These are phyloP conservation scores for Prunus padus DNA, from an alignment of 306 rosid species.

Conservation along the genomic window DNA sequence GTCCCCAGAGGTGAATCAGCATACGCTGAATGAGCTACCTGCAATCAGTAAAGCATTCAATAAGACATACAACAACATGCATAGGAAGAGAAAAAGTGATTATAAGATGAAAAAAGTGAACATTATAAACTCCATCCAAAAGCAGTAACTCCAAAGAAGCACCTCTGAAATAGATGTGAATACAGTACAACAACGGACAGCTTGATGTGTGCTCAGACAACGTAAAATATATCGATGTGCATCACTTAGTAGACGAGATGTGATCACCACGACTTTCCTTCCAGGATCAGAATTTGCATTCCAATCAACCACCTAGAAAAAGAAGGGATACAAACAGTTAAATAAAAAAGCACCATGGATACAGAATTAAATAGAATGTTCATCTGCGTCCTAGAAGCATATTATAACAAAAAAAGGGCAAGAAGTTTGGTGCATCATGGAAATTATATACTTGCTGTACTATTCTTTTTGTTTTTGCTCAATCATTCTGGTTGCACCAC, in stretches of 20 bases:
- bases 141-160: conserved; percentile 30
- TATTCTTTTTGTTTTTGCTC: too few species aligned
- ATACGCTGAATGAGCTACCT: conserved; percentile 73
- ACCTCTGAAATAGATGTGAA: conserved; percentile 91
- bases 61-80: conserved; percentile 2
- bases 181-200: conserved; percentile 57
- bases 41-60: conserved; percentile 33
- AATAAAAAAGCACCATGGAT: background rate
- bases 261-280: conserved; percentile 59
- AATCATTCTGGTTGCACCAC: too few species aligned
- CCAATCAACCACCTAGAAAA: conserved; percentile 71
- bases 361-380: background rate
- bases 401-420: background rate
- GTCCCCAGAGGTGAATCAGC: conserved; percentile 96
- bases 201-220: conserved; percentile 75
- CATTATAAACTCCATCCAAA: conserved; percentile 3
- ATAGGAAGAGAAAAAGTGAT: conserved; percentile 1
- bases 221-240: conserved; percentile 92
- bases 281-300: conserved; percentile 49
- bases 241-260: conserved; percentile 75
- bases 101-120: background rate
- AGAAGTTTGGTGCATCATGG: background rate
- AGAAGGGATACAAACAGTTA: conserved; percentile 21
- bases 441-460: too few species aligned
- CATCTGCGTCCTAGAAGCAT: background rate